These are phyloP conservation scores for Abortiporus biennis DNA, from an alignment of 1,284 basidiomycete species.

Conservation along the genomic window DNA sequence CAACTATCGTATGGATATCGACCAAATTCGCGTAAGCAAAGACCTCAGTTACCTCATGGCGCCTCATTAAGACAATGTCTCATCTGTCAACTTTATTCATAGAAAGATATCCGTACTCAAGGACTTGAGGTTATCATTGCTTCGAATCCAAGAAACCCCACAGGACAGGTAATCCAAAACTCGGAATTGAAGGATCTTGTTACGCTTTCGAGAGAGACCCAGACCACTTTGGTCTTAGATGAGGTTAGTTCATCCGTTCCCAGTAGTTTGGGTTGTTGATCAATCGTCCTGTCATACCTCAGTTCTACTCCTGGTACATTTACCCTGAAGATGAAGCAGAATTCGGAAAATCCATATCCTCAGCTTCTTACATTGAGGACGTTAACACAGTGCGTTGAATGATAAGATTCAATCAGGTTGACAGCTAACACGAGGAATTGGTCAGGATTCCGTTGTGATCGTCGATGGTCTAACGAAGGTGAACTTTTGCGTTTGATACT, in stretches of 20 bases:
- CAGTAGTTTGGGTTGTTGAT: not conserved
- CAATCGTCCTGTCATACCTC: not conserved
- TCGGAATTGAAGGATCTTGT: slow-evolving; percentile 81
- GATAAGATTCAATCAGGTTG: not conserved
- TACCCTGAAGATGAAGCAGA: slow-evolving; percentile 77
- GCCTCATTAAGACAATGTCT: not conserved
- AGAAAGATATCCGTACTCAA: slow-evolving; percentile 75
- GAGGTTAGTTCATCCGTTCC: slow-evolving; percentile 47
- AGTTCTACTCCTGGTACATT: slow-evolving; percentile 92
- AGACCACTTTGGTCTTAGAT: slow-evolving; percentile 81
- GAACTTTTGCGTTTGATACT: slow-evolving; percentile 7
- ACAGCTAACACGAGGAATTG: not conserved
- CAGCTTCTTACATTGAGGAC: slow-evolving; percentile 80
- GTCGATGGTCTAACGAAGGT: slow-evolving; percentile 94
- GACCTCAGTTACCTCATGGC: not conserved
- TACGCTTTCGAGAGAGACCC: slow-evolving; percentile 55
- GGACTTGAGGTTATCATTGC: slow-evolving; percentile 84
- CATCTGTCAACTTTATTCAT: slow-evolving; percentile 8
- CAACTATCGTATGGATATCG: slow-evolving; percentile 68
- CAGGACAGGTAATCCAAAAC: slow-evolving; percentile 75
- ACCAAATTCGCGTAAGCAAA: slow-evolving; percentile 52
- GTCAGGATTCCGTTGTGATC: slow-evolving; percentile 71
- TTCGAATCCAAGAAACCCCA: slow-evolving; percentile 90
- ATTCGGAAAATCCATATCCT: slow-evolving; percentile 75
- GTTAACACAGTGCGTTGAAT: slow-evolving; percentile 60